Conservation (phyloP, 352 stramenopile genomes). For the Globisporangium lucens region DNA sequence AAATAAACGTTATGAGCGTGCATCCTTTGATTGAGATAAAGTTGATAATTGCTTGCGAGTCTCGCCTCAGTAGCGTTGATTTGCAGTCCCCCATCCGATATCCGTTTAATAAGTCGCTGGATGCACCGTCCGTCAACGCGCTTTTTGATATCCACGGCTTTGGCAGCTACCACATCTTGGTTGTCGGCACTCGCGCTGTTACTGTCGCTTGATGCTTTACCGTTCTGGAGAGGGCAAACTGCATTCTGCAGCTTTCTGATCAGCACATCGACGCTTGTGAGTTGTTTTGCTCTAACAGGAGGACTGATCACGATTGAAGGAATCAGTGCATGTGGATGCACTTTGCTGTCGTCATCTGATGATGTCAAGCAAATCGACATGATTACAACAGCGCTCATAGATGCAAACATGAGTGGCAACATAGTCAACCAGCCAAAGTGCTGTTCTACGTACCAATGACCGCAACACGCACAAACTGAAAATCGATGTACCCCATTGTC, state of each 20-base stretch:
- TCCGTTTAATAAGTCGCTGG: conserved; percentile 32
- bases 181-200: background rate
- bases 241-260: conserved; percentile 33
- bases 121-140: conserved; percentile 36
- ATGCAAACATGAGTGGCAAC: background rate
- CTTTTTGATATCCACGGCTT: conserved; percentile 31
- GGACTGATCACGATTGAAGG: too few species aligned
- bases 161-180: conserved; percentile 4
- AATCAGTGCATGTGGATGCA: background rate
- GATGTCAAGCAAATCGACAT: background rate
- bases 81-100: conserved; percentile 38
- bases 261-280: conserved; percentile 24
- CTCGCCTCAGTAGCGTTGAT: conserved; percentile 33
- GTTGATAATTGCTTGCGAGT: background rate
- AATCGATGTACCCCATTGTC: conserved; percentile 41
- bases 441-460: conserved; percentile 16
- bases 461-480: conserved; percentile 29
- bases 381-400: background rate
- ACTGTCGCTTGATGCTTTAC: background rate
- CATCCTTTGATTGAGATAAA: background rate
- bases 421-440: background rate
- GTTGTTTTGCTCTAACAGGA: conserved; percentile 5
- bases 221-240: conserved; percentile 13
- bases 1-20: background rate
- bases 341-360: conserved; percentile 8